phyloP scores from a whole-genome alignment of 2,329 filamentous ascomycete species.

The Penicillium italicum region DNA sequence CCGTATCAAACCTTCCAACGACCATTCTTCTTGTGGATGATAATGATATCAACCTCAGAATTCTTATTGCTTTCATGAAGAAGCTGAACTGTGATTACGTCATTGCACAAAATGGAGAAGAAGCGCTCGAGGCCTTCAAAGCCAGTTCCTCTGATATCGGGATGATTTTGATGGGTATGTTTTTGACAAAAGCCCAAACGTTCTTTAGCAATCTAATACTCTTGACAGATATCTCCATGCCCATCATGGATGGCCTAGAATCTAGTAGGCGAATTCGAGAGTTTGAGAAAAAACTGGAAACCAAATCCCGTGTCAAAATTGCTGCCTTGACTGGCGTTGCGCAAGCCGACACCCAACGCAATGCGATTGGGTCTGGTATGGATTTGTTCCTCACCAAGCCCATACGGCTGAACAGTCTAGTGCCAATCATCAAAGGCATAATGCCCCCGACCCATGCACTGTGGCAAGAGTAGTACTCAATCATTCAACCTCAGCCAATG shows the following conservation, averaged over 20 bases:
- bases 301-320: constrained; percentile 14
- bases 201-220: neutral
- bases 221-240: constrained; percentile 34
- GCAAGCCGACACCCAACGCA: constrained; percentile 25
- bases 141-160: neutral
- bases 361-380: constrained; percentile 30
- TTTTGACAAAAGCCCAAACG: too few species aligned
- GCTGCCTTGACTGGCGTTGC: constrained; percentile 31
- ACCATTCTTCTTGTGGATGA: constrained; percentile 37
- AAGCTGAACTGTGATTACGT: constrained; percentile 29
- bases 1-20: neutral
- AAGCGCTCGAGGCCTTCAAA: constrained; percentile 31
- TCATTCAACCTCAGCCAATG: neutral
- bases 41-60: constrained; percentile 34
- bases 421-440: constrained; percentile 1
- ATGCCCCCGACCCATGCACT: neutral
- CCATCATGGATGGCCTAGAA: constrained; percentile 36
- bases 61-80: constrained; percentile 30
- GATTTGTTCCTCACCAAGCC: constrained; percentile 33
- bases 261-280: constrained; percentile 28
- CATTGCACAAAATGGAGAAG: constrained; percentile 34
- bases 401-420: constrained; percentile 7
- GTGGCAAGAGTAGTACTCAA: neutral
- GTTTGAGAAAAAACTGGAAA: constrained; percentile 17
- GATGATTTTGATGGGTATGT: constrained; percentile 20